Percentiles rank a stretch among this genome's conserved stretches.
phyloP scores from a whole-genome alignment of 108 stramenopile species.

The Fragilariopsis cylindrus region DNA sequence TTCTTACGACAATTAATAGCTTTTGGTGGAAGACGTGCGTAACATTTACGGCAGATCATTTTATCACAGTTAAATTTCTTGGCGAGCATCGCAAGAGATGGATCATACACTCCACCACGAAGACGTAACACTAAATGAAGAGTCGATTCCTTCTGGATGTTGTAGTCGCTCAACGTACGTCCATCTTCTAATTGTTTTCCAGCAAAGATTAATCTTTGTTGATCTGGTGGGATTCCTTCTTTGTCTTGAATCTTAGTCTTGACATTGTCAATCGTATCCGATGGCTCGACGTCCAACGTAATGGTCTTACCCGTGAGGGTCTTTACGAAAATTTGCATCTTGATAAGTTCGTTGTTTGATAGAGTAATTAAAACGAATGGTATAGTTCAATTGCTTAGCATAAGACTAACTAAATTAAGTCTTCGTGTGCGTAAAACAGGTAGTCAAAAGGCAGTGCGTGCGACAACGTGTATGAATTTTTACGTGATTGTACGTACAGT shows the following conservation, averaged over 20 bases:
- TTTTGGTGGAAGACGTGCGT: slow-evolving; percentile 99
- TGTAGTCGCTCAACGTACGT: slow-evolving; percentile 98
- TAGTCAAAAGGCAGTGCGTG: too few species aligned
- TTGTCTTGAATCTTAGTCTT: slow-evolving; percentile 99
- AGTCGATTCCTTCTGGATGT: slow-evolving; percentile 98
- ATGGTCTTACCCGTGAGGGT: slow-evolving; percentile 99
- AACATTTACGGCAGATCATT: slow-evolving; percentile 98
- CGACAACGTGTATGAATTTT: too few species aligned
- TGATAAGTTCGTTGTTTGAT: slow-evolving; percentile 27
- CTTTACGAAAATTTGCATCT: slow-evolving; percentile 97
- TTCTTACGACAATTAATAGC: slow-evolving; percentile 99
- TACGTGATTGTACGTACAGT: too few species aligned
- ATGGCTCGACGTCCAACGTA: slow-evolving; percentile 98
- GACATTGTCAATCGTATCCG: slow-evolving; percentile 98
- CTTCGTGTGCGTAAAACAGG: too few species aligned
- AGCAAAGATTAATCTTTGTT: slow-evolving; percentile 97
- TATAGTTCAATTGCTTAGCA: background rate
- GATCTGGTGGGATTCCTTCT: slow-evolving; percentile 99
- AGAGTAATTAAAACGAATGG: background rate
- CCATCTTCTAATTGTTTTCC: slow-evolving; percentile 99
- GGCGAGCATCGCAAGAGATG: slow-evolving; percentile 97
- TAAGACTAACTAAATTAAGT: background rate
- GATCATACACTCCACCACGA: slow-evolving; percentile 95
- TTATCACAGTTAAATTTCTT: slow-evolving; percentile 99
- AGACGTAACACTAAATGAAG: slow-evolving; percentile 94